phyloP scores from a whole-genome alignment of 148 eudicot species.

The Camellia granthamiana region DNA sequence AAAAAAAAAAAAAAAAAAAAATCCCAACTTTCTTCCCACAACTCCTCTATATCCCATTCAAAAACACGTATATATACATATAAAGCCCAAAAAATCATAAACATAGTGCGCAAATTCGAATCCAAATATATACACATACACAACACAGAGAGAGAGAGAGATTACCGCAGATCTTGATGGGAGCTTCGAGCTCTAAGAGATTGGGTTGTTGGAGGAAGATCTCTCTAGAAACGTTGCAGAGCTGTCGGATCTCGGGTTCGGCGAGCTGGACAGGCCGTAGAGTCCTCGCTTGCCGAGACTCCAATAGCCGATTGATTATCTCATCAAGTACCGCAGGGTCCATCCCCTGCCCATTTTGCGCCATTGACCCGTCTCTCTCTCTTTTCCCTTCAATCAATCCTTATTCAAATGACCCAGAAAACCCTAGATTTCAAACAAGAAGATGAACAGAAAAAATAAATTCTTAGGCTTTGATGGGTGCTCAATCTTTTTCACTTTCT shows the following conservation, averaged over 20 bases:
- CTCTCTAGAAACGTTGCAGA: conserved; percentile 28
- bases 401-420: neutral
- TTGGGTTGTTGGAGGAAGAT: conserved; percentile 37
- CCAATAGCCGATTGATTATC: conserved; percentile 33
- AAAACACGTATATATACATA: no score
- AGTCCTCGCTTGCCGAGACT: conserved; percentile 26
- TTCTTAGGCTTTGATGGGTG: neutral
- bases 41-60: neutral
- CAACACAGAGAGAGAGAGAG: neutral
- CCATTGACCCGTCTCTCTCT: conserved; percentile 11
- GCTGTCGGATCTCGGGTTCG: conserved; percentile 33
- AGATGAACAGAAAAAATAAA: neutral
- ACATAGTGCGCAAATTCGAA: neutral
- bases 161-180: conserved; percentile 39
- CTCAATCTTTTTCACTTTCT: neutral
- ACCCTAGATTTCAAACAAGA: neutral
- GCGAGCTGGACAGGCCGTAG: conserved; percentile 37
- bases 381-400: neutral
- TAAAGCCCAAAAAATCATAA: neutral
- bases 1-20: no score
- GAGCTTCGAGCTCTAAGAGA: conserved; percentile 39
- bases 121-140: neutral
- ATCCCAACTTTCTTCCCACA: neutral
- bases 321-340: conserved; percentile 28
- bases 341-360: conserved; percentile 27